Conservation (phyloP, 805 yeast genomes). For the Ogataea trehaloabstinens region DNA sequence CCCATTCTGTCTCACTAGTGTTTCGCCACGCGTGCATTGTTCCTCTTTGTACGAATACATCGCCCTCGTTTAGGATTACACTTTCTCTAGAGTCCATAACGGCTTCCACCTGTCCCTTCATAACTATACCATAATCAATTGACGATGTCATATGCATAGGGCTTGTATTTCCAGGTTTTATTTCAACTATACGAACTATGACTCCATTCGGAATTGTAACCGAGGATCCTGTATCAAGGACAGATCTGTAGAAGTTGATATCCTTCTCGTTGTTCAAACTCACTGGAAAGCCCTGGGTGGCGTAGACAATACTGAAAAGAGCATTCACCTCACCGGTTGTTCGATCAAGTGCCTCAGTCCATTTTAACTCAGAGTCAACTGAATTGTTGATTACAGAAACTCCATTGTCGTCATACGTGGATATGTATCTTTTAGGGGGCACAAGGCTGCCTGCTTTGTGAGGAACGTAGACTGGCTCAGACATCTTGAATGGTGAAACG, state of each 20-base stretch:
- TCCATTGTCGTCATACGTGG: conserved; percentile 6
- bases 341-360: conserved; percentile 9
- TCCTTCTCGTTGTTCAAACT: conserved; percentile 6
- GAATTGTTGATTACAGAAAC: conserved; percentile 5
- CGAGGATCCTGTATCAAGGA: conserved; percentile 4
- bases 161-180: conserved; percentile 8
- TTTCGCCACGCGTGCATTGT: conserved; percentile 13
- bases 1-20: conserved; percentile 8
- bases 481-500: conserved; percentile 1
- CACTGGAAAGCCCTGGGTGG: conserved; percentile 8
- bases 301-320: conserved; percentile 7
- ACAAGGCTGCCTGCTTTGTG: conserved; percentile 4
- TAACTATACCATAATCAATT: conserved; percentile 8
- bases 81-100: conserved; percentile 10
- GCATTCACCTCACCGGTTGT: conserved; percentile 10
- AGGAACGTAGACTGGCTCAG: conserved; percentile 5
- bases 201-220: conserved; percentile 9
- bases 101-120: conserved; percentile 9
- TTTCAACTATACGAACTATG: conserved; percentile 9
- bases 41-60: conserved; percentile 10
- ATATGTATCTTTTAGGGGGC: conserved; percentile 8
- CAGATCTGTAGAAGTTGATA: conserved; percentile 3
- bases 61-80: conserved; percentile 6
- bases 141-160: conserved; percentile 10
- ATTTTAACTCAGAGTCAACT: conserved; percentile 6